Evolutionary conservation across 805 yeast genomes (phyloP), one percentile per base, ranked within the genome.

Genomic region (Zygosaccharomyces kombuchaensis): DNA sequence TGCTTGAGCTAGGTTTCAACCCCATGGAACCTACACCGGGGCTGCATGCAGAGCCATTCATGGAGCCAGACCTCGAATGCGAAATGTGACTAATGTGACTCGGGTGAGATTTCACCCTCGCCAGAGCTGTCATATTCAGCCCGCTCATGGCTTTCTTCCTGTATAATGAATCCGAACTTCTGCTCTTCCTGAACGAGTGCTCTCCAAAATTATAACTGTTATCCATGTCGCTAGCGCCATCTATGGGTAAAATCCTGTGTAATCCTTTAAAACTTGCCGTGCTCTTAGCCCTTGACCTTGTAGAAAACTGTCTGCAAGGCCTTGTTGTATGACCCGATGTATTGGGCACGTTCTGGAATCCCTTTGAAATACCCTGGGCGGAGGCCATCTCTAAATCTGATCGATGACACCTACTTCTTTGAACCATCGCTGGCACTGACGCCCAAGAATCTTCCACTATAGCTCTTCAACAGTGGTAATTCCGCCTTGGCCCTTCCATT

Each of bases 91-190:
- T 19, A 16, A 27, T 16, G 21, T 34, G 55, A 30, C 50, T 53
- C 36, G 60, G 57, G 43, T 58, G 55, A 1, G 63, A 54, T 26
- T 52, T 52, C 4, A 52, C 58, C 22, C 57, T 53, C 9, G 59
- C 52, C 34, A 71, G 45, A 35, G 62, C 50, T 9, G 66, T 62
- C 69, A 65, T 65, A 36, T 58, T 63, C 17, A 65, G 45, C 2
- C 64, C 63, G 49, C 67, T 63, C 7, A 59, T 51, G 0, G 58
- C 60, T 7, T 62, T 46, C 40, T 53, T 55, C 31, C 63, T 56
- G 38, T 47, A 54, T 6, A 65, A 36, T 2, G 67, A 48, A 40
- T 65, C 69, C 12, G 63, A 50, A 30, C 67, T 62, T 36, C 56
- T 59, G 8, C 58, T 52, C 47, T 57, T 58, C 31, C 53, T 54